Conservation (phyloP, 2,329 filamentous ascomycete species). For the Elsinoe arachidis region DNA sequence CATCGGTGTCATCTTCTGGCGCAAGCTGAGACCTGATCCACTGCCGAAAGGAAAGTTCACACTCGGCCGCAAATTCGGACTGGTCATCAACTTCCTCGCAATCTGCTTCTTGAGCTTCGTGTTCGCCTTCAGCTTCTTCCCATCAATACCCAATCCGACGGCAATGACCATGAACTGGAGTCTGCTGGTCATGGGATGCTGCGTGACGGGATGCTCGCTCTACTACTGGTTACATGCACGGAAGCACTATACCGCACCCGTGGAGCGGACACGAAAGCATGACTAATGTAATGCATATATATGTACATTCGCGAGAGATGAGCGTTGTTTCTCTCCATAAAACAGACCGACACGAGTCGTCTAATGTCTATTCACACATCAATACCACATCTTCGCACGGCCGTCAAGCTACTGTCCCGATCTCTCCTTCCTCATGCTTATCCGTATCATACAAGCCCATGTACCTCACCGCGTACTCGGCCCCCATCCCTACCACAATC, state of each 20-base stretch:
- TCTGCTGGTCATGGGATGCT: neutral
- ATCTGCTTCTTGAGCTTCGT: conserved; percentile 37
- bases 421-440: neutral
- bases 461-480: conserved; percentile 40
- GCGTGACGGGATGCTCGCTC: neutral
- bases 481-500: conserved; percentile 46
- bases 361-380: neutral
- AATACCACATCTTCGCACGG: neutral
- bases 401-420: neutral
- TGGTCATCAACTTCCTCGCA: conserved; percentile 31
- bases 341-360: neutral
- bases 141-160: neutral
- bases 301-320: neutral
- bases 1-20: conserved; percentile 27
- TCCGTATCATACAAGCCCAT: conserved; percentile 14
- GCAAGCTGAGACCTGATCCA: conserved; percentile 1
- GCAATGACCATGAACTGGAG: conserved; percentile 13
- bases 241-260: conserved; percentile 6
- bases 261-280: conserved; percentile 11
- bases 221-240: conserved; percentile 7
- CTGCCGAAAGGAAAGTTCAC: conserved; percentile 6
- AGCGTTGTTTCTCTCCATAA: neutral
- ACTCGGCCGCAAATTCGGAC: conserved; percentile 28
- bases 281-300: neutral
- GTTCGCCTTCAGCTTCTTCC: conserved; percentile 44